Evolutionary conservation across 495 filamentous ascomycete species (phyloP).

Genomic region (Jackrogersella minutella): DNA sequence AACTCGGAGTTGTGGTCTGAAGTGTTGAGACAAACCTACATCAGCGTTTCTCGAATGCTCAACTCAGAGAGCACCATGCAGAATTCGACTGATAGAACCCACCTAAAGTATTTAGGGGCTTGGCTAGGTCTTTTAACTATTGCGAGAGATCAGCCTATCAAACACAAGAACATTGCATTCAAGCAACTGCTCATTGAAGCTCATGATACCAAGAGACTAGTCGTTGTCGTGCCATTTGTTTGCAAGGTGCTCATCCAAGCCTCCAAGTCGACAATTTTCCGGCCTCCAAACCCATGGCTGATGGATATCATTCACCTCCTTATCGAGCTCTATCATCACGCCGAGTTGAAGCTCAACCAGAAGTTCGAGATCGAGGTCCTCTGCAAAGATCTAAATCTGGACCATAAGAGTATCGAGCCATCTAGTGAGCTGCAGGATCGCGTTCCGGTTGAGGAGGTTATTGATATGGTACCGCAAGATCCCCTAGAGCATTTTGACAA

Average conservation of each 20-base stretch:
- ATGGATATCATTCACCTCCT: constrained; percentile 92
- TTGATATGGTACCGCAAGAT: constrained; percentile 55
- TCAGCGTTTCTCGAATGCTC: constrained; percentile 81
- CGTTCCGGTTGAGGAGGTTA: constrained; percentile 68
- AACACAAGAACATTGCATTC: constrained; percentile 96
- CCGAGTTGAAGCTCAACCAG: constrained; percentile 91
- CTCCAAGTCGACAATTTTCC: constrained; percentile 85
- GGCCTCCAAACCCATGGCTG: constrained; percentile 93
- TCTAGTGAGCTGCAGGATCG: constrained; percentile 81
- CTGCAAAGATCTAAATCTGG: constrained; percentile 87
- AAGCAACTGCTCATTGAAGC: constrained; percentile 93
- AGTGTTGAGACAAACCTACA: constrained; percentile 91
- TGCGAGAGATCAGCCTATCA: constrained; percentile 93
- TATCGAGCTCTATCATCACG: constrained; percentile 88
- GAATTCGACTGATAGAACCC: constrained; percentile 79
- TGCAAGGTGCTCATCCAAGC: constrained; percentile 92
- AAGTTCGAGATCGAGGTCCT: constrained; percentile 99
- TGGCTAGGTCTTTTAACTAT: constrained; percentile 96
- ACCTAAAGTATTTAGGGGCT: constrained; percentile 88
- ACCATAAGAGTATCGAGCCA: constrained; percentile 86
- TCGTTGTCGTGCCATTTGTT: constrained; percentile 93
- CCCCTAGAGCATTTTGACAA: constrained; percentile 78
- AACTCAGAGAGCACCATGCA: constrained; percentile 86
- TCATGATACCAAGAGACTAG: constrained; percentile 84
- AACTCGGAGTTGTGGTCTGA: constrained; percentile 82